phyloP scores from a whole-genome alignment of 2,329 filamentous ascomycete species.

The Epichloe sylvatica region DNA sequence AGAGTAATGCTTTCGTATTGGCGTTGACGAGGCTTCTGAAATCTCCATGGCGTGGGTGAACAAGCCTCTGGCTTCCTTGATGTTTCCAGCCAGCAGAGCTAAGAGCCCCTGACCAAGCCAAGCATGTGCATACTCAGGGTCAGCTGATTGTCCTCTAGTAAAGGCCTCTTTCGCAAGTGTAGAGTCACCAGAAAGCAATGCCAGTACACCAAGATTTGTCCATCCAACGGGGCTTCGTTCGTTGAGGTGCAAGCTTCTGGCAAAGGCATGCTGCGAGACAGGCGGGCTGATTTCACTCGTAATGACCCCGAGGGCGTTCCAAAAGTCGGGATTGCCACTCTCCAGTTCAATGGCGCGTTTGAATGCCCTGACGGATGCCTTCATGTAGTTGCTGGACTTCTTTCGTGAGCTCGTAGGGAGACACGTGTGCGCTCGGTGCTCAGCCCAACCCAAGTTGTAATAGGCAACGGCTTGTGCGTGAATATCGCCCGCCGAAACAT shows the following conservation, averaged over 20 bases:
- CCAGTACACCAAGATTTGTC: conserved; percentile 83
- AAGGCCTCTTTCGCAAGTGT: conserved; percentile 85
- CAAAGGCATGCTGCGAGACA: conserved; percentile 85
- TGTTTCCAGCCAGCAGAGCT: conserved; percentile 60
- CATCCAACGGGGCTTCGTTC: conserved; percentile 74
- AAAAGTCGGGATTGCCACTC: conserved; percentile 87
- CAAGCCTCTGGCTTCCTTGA: conserved; percentile 63
- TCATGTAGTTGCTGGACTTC: conserved; percentile 55
- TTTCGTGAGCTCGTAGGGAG: conserved; percentile 39
- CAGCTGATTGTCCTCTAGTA: conserved; percentile 78
- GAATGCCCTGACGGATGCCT: conserved; percentile 76
- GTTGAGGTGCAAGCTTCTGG: conserved; percentile 83
- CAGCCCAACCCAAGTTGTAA: conserved; percentile 93
- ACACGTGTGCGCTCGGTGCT: conserved; percentile 65
- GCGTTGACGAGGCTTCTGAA: conserved; percentile 57
- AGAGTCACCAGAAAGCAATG: conserved; percentile 68
- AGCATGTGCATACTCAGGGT: conserved; percentile 83
- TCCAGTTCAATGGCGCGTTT: conserved; percentile 93
- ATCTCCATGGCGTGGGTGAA: conserved; percentile 95
- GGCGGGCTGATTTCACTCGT: conserved; percentile 75
- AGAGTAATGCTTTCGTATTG: conserved; percentile 67
- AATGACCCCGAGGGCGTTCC: conserved; percentile 88
- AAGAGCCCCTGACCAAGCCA: conserved; percentile 90
- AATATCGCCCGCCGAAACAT: conserved; percentile 55
- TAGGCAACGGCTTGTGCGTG: conserved; percentile 92